Conservation (phyloP, 2,329 filamentous ascomycete species). For the Didymellaceae sp. region DNA sequence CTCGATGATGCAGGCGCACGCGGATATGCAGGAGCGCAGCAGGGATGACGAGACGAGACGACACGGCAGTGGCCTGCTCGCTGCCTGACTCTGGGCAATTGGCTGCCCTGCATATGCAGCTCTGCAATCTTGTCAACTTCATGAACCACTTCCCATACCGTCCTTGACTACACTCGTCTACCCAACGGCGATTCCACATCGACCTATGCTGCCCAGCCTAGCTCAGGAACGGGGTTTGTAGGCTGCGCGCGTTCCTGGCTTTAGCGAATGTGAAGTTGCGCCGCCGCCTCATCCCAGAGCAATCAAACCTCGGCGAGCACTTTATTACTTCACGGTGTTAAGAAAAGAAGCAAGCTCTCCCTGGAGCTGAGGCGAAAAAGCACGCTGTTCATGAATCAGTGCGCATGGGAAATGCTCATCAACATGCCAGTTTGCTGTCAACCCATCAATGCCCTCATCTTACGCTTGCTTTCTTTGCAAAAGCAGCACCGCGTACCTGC, state of each 20-base stretch:
- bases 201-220: not conserved
- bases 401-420: not conserved
- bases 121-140: not conserved
- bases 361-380: not conserved
- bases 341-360: slow-evolving; percentile 10
- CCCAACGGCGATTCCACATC: too few relatives aligned
- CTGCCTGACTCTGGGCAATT: not conserved
- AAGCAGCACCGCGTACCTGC: slow-evolving; percentile 5
- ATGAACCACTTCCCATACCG: not conserved
- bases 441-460: not conserved
- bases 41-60: slow-evolving; percentile 6
- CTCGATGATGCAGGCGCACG: slow-evolving; percentile 1
- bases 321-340: not conserved
- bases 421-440: not conserved
- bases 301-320: slow-evolving; percentile 6
- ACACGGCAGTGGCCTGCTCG: too few relatives aligned
- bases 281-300: slow-evolving; percentile 11
- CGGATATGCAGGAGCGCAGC: slow-evolving; percentile 9
- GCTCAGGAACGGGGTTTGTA: not conserved
- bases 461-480: not conserved
- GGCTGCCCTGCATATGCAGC: slow-evolving; percentile 1
- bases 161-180: too few relatives aligned
- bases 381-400: not conserved
- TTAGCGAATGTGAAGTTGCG: slow-evolving; percentile 3
- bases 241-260: slow-evolving; percentile 1